A percentile compares a stretch with the other conserved stretches of the same genome.
phyloP scores from a whole-genome alignment of 73 alveolate genomes.

The Halteria grandinella region DNA sequence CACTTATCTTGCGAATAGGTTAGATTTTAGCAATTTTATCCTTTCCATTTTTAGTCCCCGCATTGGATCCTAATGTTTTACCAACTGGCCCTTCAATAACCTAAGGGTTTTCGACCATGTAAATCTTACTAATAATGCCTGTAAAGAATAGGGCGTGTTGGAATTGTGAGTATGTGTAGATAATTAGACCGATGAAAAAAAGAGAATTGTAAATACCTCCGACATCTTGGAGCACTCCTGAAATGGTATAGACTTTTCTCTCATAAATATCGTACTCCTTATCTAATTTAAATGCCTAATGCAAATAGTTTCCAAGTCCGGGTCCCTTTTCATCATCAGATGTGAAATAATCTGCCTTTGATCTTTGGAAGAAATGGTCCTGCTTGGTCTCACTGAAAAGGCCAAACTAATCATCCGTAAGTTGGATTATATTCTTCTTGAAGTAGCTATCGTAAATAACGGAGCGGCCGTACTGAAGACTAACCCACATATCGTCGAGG shows the following conservation, averaged over 20 bases:
- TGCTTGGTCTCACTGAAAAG: neutral
- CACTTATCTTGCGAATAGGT: no score
- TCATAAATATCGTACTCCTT: slow-evolving; percentile 22
- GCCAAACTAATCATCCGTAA: slow-evolving; percentile 24
- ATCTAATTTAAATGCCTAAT: slow-evolving; percentile 4
- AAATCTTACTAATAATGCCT: no score
- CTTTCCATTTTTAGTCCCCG: no score
- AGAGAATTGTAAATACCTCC: slow-evolving; percentile 43
- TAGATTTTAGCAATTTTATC: no score
- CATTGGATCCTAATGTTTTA: no score
- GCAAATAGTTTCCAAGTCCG: slow-evolving; percentile 6
- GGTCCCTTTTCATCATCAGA: slow-evolving; percentile 23
- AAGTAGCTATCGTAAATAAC: neutral
- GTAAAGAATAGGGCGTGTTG: no score
- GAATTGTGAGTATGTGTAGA: no score
- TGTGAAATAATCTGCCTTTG: slow-evolving; percentile 9
- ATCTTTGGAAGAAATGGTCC: neutral
- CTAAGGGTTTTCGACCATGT: no score
- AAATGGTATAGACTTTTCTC: slow-evolving; percentile 18
- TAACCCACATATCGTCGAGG: slow-evolving; percentile 11
- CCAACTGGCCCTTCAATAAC: no score
- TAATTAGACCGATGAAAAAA: slow-evolving; percentile 11
- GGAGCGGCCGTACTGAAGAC: slow-evolving; percentile 5
- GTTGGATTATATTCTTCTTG: neutral
- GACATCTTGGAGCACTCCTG: slow-evolving; percentile 22